Evolutionary conservation across 83 land plant species (phyloP), one percentile per base, ranked within the genome.

Genomic region (Picea mariana): DNA sequence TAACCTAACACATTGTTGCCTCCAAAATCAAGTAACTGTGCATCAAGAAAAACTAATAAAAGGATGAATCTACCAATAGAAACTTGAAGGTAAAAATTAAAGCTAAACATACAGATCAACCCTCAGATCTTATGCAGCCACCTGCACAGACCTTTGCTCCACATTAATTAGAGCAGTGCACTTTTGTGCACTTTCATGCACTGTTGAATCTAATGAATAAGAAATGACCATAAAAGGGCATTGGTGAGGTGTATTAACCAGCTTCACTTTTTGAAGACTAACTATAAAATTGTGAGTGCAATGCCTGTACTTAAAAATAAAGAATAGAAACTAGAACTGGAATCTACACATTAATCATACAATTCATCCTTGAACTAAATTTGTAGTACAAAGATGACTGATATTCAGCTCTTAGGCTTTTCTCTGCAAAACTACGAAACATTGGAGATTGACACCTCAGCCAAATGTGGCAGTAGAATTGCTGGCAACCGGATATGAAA

Each of bases 401-500:
- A 34, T 68, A 68, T 68, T 68, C 44, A 68, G 73, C 73, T 68
- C 73, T 68, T 47, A 47, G 49, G 67, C 20, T 64, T 49, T 75
- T 44, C 47, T 47, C 55, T 75, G 78, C 60, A 75, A 75, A 75
- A 75, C 60, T 75, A 75, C 21, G 52, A 44, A 75, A 75, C 78
- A 44, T 75, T 75, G 40, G n/a, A 40, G 20, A 44, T 44, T 75
- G 78, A 40, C 52, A 49, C 78, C 78, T 75, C 59, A 75, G 42
- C 13, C 78, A 75, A 75, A 75, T 75, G 78, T 75, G 78, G 52
- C 26, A 75, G 78, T 67, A 16, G 78, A 75, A 75, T 47, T 75
- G 78, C 78, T 75, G 78, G 78, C 26, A 75, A 44, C 59, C 59
- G 49, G 52, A 75, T 59, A 75, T 75, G 78, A 75, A 75, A 75